These are phyloP conservation scores for Coccinonectria pachysandricola DNA, from an alignment of 2,329 filamentous ascomycete genomes.

Conservation along the genomic window DNA sequence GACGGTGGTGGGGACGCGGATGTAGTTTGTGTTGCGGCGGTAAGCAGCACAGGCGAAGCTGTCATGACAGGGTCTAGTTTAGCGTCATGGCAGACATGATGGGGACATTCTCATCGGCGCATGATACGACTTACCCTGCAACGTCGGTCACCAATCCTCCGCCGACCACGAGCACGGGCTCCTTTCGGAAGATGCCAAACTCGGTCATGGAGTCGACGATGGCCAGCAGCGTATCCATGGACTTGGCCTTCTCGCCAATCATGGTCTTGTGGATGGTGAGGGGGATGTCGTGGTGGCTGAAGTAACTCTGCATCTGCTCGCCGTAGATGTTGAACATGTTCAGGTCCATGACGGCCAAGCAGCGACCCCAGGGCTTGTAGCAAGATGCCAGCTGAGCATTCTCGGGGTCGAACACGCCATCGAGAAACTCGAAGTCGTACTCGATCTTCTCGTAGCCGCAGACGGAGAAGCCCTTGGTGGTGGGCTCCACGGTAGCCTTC, in stretches of 20 bases:
- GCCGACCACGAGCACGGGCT: constrained; percentile 56
- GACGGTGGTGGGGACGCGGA: constrained; percentile 63
- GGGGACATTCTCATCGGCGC: no score
- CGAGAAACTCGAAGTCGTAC: constrained; percentile 65
- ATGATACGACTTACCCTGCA: constrained; percentile 55
- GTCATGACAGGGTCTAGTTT: neutral
- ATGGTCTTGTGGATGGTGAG: constrained; percentile 61
- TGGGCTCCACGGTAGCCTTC: constrained; percentile 55
- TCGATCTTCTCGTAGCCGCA: constrained; percentile 68
- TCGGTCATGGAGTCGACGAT: constrained; percentile 67
- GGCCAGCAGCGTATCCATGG: constrained; percentile 55
- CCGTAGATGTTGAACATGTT: constrained; percentile 64
- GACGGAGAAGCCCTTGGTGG: constrained; percentile 56
- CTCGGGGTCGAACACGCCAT: constrained; percentile 52
- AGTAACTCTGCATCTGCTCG: constrained; percentile 54
- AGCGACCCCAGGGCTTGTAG: constrained; percentile 55
- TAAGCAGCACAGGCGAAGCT: constrained; percentile 64
- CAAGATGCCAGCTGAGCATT: constrained; percentile 54
- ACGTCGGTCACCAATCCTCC: constrained; percentile 65
- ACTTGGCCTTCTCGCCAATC: constrained; percentile 68
- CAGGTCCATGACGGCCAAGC: constrained; percentile 58
- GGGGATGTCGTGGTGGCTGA: constrained; percentile 51
- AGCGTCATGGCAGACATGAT: no score
- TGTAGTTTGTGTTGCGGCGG: constrained; percentile 62
- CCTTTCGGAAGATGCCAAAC: constrained; percentile 60